phyloP scores from a whole-genome alignment of 2,329 filamentous ascomycete genomes.

The Keithomyces neogunnii region DNA sequence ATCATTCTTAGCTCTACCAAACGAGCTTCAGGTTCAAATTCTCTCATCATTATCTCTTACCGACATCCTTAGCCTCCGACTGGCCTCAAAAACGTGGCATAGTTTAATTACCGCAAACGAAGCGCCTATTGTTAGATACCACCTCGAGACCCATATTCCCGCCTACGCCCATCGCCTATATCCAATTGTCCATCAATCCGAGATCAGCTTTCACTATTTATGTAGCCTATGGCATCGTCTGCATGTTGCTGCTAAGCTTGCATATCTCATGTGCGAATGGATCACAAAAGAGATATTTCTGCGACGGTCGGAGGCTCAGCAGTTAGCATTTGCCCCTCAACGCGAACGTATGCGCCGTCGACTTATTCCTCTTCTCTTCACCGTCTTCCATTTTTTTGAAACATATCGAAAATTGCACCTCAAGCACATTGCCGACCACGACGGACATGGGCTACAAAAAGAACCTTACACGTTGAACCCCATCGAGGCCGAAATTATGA shows the following conservation, averaged over 20 bases:
- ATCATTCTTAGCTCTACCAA: conserved; percentile 50
- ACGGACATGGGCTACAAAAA: conserved; percentile 39
- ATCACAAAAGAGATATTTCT: conserved; percentile 59
- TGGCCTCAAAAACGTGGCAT: conserved; percentile 52
- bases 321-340: conserved; percentile 50
- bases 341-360: conserved; percentile 56
- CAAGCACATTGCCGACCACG: conserved; percentile 44
- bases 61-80: conserved; percentile 50
- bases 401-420: conserved; percentile 52
- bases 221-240: conserved; percentile 59
- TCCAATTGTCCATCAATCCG: conserved; percentile 37
- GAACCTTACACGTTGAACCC: conserved; percentile 54
- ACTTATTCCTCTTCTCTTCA: conserved; percentile 55
- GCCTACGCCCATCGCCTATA: conserved; percentile 53
- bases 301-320: conserved; percentile 45
- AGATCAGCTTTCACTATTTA: conserved; percentile 50
- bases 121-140: conserved; percentile 51
- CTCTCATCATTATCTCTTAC: conserved; percentile 51
- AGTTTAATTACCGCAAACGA: conserved; percentile 52
- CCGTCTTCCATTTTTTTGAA: conserved; percentile 61
- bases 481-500: conserved; percentile 54
- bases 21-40: conserved; percentile 55
- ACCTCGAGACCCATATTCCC: conserved; percentile 51
- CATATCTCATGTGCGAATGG: conserved; percentile 54
- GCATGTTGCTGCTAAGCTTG: conserved; percentile 55